Evolutionary conservation across 106 monocot genomes (phyloP), one percentile per base, ranked within the genome.

Genomic region (Apostasia ramifera): DNA sequence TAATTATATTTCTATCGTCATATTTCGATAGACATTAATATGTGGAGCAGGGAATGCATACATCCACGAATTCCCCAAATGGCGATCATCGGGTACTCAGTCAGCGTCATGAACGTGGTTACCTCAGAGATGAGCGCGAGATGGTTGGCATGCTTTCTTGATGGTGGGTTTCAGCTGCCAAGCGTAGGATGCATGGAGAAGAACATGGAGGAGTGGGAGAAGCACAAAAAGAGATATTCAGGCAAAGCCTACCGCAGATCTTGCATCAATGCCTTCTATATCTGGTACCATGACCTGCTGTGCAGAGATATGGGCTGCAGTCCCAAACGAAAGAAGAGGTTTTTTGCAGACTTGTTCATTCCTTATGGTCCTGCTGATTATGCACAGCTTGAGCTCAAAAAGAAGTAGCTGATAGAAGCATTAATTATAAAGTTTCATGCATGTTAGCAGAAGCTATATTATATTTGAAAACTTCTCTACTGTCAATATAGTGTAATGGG

Each of bases 311-410:
- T 88, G 80, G 82, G 85, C 2, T 80, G 61, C 54, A 71, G 82
- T 44, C 74, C 77, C 1, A 77, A 44, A 44, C 83, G 86, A 58
- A 91, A 91, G 57, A 79, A 79, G 13, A 81, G 84, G 11, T 61
- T 88, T 48, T 1, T 88, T 0, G 82, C 85, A 45, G 85, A 92
- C 1, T 84, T 71, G 84, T 74, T 91, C 53, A 41, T 70, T 14
- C 84, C 92, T 9, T 92, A 88, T 61, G 81, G 77, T 1, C 78
- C 88, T 42, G 12, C 47, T 15, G 92, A 92, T 73, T 92, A 92
- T 65, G 76, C 73, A 37, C 5, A 60, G 4, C 9, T 60, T 8
- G 60, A 60, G 60, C 40, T 8, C 5, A 40, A 60, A 41, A 39
- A 60, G 8, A 41, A 60, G 38, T 40, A 8, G 60, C 26, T 26